Conservation (phyloP, 176 grass and related monocot species). For the Cymbopogon citratus region DNA sequence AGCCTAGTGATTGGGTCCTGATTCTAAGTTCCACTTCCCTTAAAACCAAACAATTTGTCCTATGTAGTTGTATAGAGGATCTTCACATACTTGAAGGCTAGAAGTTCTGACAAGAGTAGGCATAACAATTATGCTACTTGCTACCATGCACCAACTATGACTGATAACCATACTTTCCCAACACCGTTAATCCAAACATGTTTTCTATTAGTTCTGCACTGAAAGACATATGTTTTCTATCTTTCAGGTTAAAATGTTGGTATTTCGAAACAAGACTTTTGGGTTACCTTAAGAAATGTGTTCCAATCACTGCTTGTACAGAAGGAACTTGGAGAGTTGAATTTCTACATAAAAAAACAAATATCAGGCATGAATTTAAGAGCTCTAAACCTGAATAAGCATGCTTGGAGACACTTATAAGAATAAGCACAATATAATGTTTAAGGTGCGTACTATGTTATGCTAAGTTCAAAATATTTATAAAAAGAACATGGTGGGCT, state of each 20-base stretch:
- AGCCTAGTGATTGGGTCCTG: no score
- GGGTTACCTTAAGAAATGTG: slow-evolving; percentile 71
- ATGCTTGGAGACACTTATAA: slow-evolving; percentile 6
- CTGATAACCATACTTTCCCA: no score
- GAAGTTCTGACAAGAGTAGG: slow-evolving; percentile 9
- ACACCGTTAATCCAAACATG: not conserved
- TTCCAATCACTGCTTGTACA: slow-evolving; percentile 85
- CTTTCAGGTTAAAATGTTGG: slow-evolving; percentile 13
- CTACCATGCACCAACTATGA: no score
- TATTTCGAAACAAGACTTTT: not conserved
- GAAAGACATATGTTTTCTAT: slow-evolving; percentile 9
- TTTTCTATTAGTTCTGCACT: not conserved
- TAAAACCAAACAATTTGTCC: not conserved
- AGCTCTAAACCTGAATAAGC: slow-evolving; percentile 17
- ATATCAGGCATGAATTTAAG: slow-evolving; percentile 27
- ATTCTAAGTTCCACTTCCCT: not conserved
- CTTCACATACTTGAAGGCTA: not conserved
- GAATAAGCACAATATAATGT: not conserved
- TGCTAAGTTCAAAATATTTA: slow-evolving; percentile 9
- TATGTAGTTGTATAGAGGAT: not conserved
- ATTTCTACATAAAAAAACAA: slow-evolving; percentile 74
- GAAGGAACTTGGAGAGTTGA: slow-evolving; percentile 84
- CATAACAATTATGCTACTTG: no score
- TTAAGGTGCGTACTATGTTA: not conserved
- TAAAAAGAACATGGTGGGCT: not conserved